Evolutionary conservation across 2,329 filamentous ascomycete species (phyloP).

Genomic region (Aspergillus fructus): DNA sequence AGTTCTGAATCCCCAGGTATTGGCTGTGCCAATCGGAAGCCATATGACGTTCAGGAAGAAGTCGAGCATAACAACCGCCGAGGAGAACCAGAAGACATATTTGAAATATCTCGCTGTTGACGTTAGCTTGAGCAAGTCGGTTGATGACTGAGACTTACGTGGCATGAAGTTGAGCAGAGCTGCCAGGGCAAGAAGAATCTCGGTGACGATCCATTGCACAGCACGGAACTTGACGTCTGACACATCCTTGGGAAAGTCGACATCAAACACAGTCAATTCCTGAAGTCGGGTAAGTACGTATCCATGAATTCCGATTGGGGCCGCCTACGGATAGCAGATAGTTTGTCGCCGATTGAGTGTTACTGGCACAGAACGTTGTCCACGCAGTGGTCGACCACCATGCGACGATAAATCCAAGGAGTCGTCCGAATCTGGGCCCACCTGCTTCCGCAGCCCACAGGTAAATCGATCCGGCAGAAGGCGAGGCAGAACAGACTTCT

Average conservation of each 20-base stretch:
- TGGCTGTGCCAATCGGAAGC: slow-evolving; percentile 57
- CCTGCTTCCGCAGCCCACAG: slow-evolving; percentile 62
- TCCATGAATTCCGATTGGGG: background rate
- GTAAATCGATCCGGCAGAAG: slow-evolving; percentile 60
- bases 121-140: background rate
- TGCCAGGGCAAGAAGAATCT: slow-evolving; percentile 52
- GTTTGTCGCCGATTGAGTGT: slow-evolving; percentile 53
- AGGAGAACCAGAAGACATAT: slow-evolving; percentile 30
- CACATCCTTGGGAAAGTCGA: slow-evolving; percentile 55
- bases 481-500: slow-evolving; percentile 60
- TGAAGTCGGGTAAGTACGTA: slow-evolving; percentile 17
- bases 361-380: slow-evolving; percentile 60
- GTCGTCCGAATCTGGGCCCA: slow-evolving; percentile 54
- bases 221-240: slow-evolving; percentile 58
- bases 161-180: slow-evolving; percentile 52
- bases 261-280: slow-evolving; percentile 59
- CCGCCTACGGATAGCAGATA: slow-evolving; percentile 52
- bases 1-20: slow-evolving; percentile 59
- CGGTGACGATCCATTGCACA: slow-evolving; percentile 61
- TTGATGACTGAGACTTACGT: slow-evolving; percentile 35
- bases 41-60: slow-evolving; percentile 62
- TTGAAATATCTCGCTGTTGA: slow-evolving; percentile 46
- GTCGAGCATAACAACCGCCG: slow-evolving; percentile 54
- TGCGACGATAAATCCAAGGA: slow-evolving; percentile 62
- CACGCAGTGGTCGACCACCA: slow-evolving; percentile 65